Base-by-base conservation (phyloP, 176 grass and related monocot species). In the Urochloa ruziziensis region DNA sequence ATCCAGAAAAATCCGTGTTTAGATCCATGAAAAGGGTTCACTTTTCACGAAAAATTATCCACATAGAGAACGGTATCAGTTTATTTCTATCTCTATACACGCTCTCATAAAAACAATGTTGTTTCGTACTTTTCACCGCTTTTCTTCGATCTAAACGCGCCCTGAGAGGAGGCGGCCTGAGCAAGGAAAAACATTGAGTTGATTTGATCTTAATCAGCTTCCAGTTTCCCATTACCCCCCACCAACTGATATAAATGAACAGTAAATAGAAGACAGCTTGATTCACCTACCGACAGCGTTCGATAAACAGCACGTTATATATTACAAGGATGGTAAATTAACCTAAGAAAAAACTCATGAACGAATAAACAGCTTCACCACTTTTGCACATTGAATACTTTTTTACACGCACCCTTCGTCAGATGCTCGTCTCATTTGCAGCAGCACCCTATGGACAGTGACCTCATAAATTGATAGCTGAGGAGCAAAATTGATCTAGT, bases 311-410 rank as follows among this genome's bases (percentile, higher is more conserved):
- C 73, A 79, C 4, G 3, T 33, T 67, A 79, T 86, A 86, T 90
- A 66, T 86, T 66, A 83, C 66, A 86, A 78, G 66, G 34, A 61
- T 30, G 82, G 44, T 71, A 52, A 69, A 65, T 33, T 36, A 70
- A 76, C 72, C 23, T 46, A 47, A 75, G 27, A 85, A 21, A 85
- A 84, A 40, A 40, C 63, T 34, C 54, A 54, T 14, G 16, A 48
- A 53, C 11, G 46, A 72, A 81, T 9, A 24, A 21, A 40, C 29
- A 23, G 40, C 32, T 70, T 57, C 29, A 13, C 57, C 79, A 78
- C 33, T 83, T 86, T 80, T 64, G 69, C 60, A 74, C 68, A 80
- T 32, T 19, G n/a, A 82, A 64, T 66, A 21, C 58, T 82, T 65
- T 57, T 83, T 67, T 78, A 82, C 67, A 73, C 39, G 78, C 48